Percentiles rank a stretch among this genome's conserved stretches.
Evolutionary conservation across 257 asterid genomes (phyloP).

Genomic region (Solanum chaucha): DNA sequence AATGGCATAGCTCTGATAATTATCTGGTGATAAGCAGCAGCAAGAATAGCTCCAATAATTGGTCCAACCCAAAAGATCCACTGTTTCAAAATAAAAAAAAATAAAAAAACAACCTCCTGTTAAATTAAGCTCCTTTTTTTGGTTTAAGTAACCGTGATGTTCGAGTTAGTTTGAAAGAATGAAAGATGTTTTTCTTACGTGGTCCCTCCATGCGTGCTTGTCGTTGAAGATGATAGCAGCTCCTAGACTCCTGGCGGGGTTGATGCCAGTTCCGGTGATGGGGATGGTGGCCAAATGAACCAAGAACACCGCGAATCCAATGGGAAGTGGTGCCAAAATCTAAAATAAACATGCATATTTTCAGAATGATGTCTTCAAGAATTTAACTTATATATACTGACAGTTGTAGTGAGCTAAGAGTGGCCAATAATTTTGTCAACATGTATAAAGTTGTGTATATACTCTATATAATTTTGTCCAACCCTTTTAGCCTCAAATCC

Average conservation of each 20-base stretch:
- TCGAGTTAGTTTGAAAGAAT: background rate
- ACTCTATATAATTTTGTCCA: background rate
- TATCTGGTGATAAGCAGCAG: slow-evolving; percentile 50
- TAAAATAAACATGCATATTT: slow-evolving; percentile 1
- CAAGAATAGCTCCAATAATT: slow-evolving; percentile 49
- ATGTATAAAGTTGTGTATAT: background rate
- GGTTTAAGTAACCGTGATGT: background rate
- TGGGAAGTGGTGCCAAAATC: slow-evolving; percentile 79
- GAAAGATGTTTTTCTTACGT: slow-evolving; percentile 14
- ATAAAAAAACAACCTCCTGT: background rate
- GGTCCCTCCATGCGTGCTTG: slow-evolving; percentile 50
- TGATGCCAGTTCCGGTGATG: slow-evolving; percentile 74
- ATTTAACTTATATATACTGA: background rate
- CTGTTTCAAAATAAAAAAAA: slow-evolving; percentile 3
- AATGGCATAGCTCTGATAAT: slow-evolving; percentile 61
- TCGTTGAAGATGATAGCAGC: slow-evolving; percentile 58
- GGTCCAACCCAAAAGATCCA: slow-evolving; percentile 75
- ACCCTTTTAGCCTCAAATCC: background rate
- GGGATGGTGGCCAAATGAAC: slow-evolving; percentile 81
- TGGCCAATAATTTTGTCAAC: background rate
- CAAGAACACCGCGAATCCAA: slow-evolving; percentile 62
- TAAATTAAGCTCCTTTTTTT: background rate
- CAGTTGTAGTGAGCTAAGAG: background rate
- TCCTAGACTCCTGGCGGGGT: slow-evolving; percentile 77
- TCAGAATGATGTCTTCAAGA: background rate